These are phyloP conservation scores for Camelina sativa DNA, from an alignment of 345 rosid genomes.

Conservation along the genomic window DNA sequence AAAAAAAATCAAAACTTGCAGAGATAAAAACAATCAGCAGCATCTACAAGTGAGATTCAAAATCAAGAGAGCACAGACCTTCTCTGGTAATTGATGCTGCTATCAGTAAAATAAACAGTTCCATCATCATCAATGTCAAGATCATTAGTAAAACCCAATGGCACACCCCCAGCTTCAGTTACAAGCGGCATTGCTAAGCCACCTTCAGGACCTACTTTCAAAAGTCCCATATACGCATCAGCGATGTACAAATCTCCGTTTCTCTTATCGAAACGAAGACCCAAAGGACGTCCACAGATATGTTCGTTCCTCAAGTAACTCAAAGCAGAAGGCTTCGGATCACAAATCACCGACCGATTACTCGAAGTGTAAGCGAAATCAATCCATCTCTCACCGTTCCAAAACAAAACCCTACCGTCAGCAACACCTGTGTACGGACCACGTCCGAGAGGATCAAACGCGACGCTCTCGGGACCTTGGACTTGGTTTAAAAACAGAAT, in stretches of 20 bases:
- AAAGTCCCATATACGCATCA: constrained; percentile 87
- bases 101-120: constrained; percentile 86
- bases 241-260: constrained; percentile 89
- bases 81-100: constrained; percentile 77
- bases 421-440: constrained; percentile 96
- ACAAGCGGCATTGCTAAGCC: constrained; percentile 76
- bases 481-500: constrained; percentile 71
- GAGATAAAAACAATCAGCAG: not conserved
- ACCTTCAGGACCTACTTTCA: constrained; percentile 94
- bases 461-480: constrained; percentile 96
- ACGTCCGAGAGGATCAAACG: constrained; percentile 85
- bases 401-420: constrained; percentile 80
- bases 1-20: not conserved
- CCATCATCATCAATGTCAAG: constrained; percentile 92
- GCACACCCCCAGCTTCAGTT: constrained; percentile 83
- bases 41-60: not conserved
- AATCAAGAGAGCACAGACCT: constrained; percentile 48
- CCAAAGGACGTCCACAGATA: constrained; percentile 93
- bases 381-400: constrained; percentile 74
- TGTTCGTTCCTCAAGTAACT: constrained; percentile 81
- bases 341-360: constrained; percentile 81
- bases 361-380: constrained; percentile 82
- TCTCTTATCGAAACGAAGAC: constrained; percentile 81
- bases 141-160: constrained; percentile 79
- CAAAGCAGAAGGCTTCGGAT: constrained; percentile 64